Evolutionary conservation across 1,284 basidiomycete genomes (phyloP), one percentile per base, ranked within the genome.

Genomic region (Ceratobasidium sp.): DNA sequence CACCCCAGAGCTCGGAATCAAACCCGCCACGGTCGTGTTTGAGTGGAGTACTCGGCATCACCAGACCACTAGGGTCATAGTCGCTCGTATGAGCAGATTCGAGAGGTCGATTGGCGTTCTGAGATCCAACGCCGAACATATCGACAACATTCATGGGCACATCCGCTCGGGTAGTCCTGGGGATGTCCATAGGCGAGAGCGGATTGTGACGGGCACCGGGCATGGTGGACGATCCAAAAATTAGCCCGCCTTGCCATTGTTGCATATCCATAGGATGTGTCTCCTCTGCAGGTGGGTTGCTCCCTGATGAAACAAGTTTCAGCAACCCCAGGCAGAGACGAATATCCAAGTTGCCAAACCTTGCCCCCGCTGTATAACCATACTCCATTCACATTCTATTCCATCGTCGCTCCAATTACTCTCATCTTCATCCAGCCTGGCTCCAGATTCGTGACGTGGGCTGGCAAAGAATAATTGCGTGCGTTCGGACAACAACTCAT

Each of bases 21-120:
- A 23, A 57, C 54, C 54, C 54, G 54, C 26, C 26, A n/a, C 54
- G 54, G 26, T 57, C 54, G 54, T 57, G 26, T 23, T 57, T 57
- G 23, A 57, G 26, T 23, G 54, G 54, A 4, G 54, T 57, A 17
- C 23, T 23, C 26, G 54, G 54, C 26, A 57, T 57, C 54, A 23
- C 23, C n/a, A 57, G 6, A 23, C 26, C 54, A 4, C 54, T n/a
- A 57, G 23, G 12, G 23, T 23, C 54, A 28, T 57, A 10, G 54
- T 57, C n/a, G 54, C 26, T 57, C 23, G 54, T 23, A 57, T 10
- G 17, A 9, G n/a, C 23, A 20, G 17, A 9, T 26, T n/a, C 52
- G 20, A 13, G 23, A n/a, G 54, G 17, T 28, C 12, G 26, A 9
- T 23, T 12, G 5, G 26, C n/a, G 26, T 26, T 26, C 26, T 9